Evolutionary conservation across 108 stramenopile species (phyloP).

Genomic region (Nitzschia palea): DNA sequence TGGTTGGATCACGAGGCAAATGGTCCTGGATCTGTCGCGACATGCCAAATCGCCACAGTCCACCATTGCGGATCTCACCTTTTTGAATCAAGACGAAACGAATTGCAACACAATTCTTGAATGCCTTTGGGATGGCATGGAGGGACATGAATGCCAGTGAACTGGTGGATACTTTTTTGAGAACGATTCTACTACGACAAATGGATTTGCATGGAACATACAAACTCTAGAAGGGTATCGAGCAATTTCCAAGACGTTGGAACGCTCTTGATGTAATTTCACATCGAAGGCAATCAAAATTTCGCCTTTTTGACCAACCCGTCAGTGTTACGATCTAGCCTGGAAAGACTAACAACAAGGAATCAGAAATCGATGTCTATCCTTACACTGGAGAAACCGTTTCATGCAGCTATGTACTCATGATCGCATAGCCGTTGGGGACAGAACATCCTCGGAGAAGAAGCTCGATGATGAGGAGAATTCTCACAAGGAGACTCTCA

Average conservation of each 20-base stretch:
- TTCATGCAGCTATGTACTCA: constrained; percentile 67
- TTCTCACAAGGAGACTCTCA: neutral
- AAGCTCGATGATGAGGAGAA: constrained; percentile 21
- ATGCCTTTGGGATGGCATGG: neutral
- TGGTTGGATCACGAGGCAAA: neutral
- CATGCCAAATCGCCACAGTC: neutral
- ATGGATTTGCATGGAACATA: constrained; percentile 24
- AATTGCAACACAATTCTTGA: neutral
- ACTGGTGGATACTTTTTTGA: neutral
- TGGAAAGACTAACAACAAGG: constrained; percentile 51
- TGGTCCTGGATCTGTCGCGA: neutral
- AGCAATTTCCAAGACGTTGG: neutral
- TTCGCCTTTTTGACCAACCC: neutral
- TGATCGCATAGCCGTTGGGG: constrained; percentile 72
- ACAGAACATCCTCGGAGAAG: constrained; percentile 49
- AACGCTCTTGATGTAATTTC: neutral
- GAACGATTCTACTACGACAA: neutral
- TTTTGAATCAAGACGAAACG: neutral
- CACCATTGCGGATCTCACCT: neutral
- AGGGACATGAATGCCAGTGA: neutral
- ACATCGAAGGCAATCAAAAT: neutral
- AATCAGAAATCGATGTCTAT: constrained; percentile 80
- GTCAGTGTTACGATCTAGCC: constrained; percentile 36
- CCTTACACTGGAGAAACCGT: constrained; percentile 72
- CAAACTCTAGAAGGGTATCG: constrained; percentile 11